Evolutionary conservation across 805 yeast genomes (phyloP).

Genomic region (Candida ipomoeae): DNA sequence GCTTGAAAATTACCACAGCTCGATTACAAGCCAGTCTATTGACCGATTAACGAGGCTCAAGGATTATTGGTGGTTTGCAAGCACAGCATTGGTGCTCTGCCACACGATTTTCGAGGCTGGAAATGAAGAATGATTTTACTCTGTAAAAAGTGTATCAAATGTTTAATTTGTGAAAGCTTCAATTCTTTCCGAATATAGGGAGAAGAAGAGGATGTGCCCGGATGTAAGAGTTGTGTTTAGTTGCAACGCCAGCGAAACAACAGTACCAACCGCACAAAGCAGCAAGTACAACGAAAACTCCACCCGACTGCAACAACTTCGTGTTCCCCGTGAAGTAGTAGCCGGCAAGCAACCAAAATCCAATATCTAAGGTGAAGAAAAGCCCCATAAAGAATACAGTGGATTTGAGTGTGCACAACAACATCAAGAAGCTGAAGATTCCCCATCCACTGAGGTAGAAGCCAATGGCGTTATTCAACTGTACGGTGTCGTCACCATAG

Average conservation of each 20-base stretch:
- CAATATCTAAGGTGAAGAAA: conserved; percentile 49
- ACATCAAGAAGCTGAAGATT: conserved; percentile 56
- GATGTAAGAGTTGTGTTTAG: conserved; percentile 15
- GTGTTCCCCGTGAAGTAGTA: conserved; percentile 45
- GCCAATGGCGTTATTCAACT: conserved; percentile 48
- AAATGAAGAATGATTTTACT: neutral
- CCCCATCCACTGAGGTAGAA: conserved; percentile 61
- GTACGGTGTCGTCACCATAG: conserved; percentile 41
- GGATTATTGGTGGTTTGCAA: conserved; percentile 4
- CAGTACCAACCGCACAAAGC: conserved; percentile 18
- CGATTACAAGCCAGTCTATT: neutral
- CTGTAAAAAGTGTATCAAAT: too few relatives aligned
- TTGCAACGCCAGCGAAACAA: conserved; percentile 18
- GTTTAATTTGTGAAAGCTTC: neutral
- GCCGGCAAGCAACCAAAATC: conserved; percentile 48
- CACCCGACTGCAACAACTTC: conserved; percentile 14
- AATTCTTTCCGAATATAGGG: conserved; percentile 11
- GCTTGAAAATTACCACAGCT: neutral
- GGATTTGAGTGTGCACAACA: conserved; percentile 51
- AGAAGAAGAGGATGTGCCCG: conserved; percentile 11
- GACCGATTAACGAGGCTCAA: neutral
- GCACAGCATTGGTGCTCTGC: conserved; percentile 1
- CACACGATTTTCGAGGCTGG: neutral
- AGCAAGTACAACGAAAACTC: conserved; percentile 13
- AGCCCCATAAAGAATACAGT: conserved; percentile 49